These are phyloP conservation scores for Fusarium multiceps DNA, from an alignment of 2,329 filamentous ascomycete species.

Conservation along the genomic window DNA sequence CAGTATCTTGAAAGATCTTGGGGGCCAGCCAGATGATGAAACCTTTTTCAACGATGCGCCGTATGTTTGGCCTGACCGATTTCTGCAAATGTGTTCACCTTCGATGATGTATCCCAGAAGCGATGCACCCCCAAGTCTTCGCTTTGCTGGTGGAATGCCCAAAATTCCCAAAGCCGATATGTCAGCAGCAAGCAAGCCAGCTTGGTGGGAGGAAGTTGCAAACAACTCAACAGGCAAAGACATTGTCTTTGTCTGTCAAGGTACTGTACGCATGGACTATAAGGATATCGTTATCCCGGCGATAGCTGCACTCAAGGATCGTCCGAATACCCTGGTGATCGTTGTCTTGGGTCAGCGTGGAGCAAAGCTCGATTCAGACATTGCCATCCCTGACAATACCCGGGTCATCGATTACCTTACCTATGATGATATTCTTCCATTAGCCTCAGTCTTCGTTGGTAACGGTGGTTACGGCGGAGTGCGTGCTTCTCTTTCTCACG, in stretches of 20 bases:
- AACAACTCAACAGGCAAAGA: neutral
- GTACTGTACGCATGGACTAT: slow-evolving; percentile 15
- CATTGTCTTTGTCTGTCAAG: slow-evolving; percentile 20
- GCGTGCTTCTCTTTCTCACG: neutral
- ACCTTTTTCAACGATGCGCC: slow-evolving; percentile 8
- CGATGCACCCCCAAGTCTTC: slow-evolving; percentile 11
- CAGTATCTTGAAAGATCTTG: neutral
- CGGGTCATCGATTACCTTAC: neutral
- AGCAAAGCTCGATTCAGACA: neutral
- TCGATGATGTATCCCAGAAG: slow-evolving; percentile 17
- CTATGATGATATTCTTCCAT: slow-evolving; percentile 6
- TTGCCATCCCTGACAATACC: neutral
- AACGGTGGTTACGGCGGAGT: slow-evolving; percentile 15
- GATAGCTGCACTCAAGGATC: slow-evolving; percentile 7
- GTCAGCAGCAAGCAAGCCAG: neutral
- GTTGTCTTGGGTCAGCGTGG: neutral
- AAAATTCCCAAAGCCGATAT: neutral
- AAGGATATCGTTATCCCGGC: slow-evolving; percentile 13
- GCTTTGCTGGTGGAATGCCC: slow-evolving; percentile 5
- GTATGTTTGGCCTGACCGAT: slow-evolving; percentile 11
- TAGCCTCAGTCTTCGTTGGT: neutral
- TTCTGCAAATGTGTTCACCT: slow-evolving; percentile 17
- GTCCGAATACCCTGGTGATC: slow-evolving; percentile 4
- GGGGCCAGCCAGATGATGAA: neutral
- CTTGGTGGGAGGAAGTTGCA: slow-evolving; percentile 6